Evolutionary conservation across 164 flowering plant species (phyloP), one percentile per base, ranked within the genome.

Genomic region (Akebia trifoliata): DNA sequence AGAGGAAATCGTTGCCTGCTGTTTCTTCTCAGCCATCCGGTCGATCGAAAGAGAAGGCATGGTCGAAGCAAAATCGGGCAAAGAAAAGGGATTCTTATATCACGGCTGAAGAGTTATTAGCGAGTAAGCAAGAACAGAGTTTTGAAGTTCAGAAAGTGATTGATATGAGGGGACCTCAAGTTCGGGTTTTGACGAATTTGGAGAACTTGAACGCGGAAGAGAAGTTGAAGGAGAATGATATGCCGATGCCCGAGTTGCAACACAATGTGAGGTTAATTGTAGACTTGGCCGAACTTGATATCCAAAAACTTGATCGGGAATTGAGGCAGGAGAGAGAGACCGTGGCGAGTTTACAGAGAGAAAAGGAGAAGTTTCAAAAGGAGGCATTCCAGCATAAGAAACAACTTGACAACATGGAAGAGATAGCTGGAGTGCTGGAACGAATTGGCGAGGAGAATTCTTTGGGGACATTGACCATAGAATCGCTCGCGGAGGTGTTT

Each of bases 91-190:
- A 72, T 38, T n/a, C n/a, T n/a, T 78, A 76, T 65, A 43, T 79
- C 0, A 85, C 96, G 2, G 86, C 90, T 0, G 86, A 87, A 38
- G 87, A 85, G 69, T 72, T 87, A 62, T 38, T 90, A 70, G 83
- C 80, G 1, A 60, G 70, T 69, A 90, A 84, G 76, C 69, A 86
- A 56, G 96, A 87, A 47, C 68, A 83, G 65, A 78, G 75, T 4
- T 34, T 74, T 39, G 87, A 82, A 40, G 69, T 82, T 29, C 94
- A 86, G 68, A 86, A 83, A 72, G 86, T 88, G 43, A 65, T 83
- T 55, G 98, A 91, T 68, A 86, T 88, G 96, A 73, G 98, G 54
- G 98, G 98, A 4, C 92, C 92, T 0, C 96, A 91, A 56, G 93
- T 82, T 42, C 68, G 95, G n/a, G 78, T 91, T 35, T 68, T 88